These are phyloP conservation scores for Lipomyces kockii DNA, from an alignment of 805 yeast genomes.

Conservation along the genomic window DNA sequence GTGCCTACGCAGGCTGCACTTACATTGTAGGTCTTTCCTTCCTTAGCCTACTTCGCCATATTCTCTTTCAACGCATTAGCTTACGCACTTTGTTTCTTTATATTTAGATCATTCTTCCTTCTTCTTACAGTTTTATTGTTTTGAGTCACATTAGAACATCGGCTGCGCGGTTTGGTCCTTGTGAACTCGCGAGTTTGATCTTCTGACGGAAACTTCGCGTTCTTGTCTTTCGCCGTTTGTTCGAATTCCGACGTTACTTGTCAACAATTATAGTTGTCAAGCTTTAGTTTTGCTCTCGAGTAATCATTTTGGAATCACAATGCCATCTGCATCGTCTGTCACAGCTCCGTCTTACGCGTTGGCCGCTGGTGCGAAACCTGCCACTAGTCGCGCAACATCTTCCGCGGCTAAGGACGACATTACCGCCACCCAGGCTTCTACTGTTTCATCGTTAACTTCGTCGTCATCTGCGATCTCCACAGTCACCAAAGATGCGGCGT, in stretches of 20 bases:
- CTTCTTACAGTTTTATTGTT: conserved; percentile 6
- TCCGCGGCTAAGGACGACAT: conserved; percentile 22
- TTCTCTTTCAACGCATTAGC: neutral
- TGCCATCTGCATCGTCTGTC: conserved; percentile 29
- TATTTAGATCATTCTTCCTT: conserved; percentile 1
- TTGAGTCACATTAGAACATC: neutral
- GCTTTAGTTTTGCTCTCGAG: neutral
- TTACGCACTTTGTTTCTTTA: neutral
- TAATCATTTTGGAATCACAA: neutral
- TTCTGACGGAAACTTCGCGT: conserved; percentile 13
- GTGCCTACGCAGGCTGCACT: conserved; percentile 3
- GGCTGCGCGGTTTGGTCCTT: conserved; percentile 18
- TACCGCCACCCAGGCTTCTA: neutral
- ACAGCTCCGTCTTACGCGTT: conserved; percentile 34
- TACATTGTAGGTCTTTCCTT: neutral
- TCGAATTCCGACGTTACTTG: neutral
- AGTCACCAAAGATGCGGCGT: conserved; percentile 20
- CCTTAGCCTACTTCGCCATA: neutral
- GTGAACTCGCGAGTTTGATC: conserved; percentile 24
- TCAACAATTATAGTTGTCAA: neutral
- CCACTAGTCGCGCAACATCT: conserved; percentile 37
- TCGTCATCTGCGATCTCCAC: conserved; percentile 22
- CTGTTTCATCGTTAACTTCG: conserved; percentile 11
- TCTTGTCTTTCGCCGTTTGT: conserved; percentile 9
- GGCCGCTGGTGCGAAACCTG: conserved; percentile 39